These are phyloP conservation scores for Geranium rotundifolium DNA, from an alignment of 345 rosid genomes.

Conservation along the genomic window DNA sequence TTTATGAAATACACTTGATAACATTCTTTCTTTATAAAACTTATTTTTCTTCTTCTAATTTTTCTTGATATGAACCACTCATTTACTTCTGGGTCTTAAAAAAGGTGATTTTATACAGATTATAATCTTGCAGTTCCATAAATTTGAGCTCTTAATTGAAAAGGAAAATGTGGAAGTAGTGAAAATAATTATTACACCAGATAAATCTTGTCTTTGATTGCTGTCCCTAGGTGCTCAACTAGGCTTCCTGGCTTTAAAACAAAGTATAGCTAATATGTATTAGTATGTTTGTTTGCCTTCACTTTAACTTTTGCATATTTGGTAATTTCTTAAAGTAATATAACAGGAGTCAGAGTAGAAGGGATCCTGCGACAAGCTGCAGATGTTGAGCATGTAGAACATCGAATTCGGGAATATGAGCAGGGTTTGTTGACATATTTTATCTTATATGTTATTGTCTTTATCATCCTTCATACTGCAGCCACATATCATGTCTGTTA, in stretches of 20 bases:
- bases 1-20: neutral
- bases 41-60: neutral
- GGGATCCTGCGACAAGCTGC: slow-evolving; percentile 99
- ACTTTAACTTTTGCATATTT: neutral
- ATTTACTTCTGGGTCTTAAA: neutral
- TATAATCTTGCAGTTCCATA: neutral
- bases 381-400: slow-evolving; percentile 90
- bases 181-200: neutral
- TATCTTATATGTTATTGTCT: slow-evolving; percentile 4
- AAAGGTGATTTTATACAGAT: neutral
- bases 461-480: neutral
- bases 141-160: neutral
- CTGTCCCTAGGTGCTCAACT: neutral
- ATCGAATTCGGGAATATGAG: slow-evolving; percentile 79
- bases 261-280: neutral
- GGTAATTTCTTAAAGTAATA: slow-evolving; percentile 16
- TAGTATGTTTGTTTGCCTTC: neutral
- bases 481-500: slow-evolving; percentile 1
- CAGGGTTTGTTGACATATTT: slow-evolving; percentile 47
- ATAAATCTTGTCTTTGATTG: neutral
- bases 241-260: neutral
- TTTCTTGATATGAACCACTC: neutral
- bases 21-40: neutral
- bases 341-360: slow-evolving; percentile 74
- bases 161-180: neutral